These are phyloP conservation scores for Penicillium palitans DNA, from an alignment of 2,329 filamentous ascomycete species.

Conservation along the genomic window DNA sequence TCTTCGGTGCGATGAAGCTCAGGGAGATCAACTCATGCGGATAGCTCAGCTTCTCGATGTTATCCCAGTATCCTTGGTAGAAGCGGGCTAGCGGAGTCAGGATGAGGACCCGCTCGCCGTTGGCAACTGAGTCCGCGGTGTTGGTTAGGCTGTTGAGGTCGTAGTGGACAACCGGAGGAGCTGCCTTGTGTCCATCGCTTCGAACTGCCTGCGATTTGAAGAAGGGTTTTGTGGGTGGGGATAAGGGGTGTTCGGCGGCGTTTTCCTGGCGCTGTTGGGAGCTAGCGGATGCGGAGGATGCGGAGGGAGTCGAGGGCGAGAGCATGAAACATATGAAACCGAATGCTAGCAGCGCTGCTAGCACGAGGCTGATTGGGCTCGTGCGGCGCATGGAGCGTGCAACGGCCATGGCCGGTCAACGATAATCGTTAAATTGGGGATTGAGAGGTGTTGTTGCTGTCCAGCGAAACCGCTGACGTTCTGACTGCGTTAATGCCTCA, in stretches of 20 bases:
- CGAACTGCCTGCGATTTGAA: constrained; percentile 60
- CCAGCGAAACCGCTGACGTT: constrained; percentile 8
- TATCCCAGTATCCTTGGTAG: constrained; percentile 95
- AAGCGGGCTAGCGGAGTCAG: constrained; percentile 91
- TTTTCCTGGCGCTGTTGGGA: constrained; percentile 54
- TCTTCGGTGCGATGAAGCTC: constrained; percentile 95
- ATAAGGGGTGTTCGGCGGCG: constrained; percentile 68
- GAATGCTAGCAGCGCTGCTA: constrained; percentile 71
- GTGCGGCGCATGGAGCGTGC: constrained; percentile 73
- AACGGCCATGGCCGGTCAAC: constrained; percentile 51
- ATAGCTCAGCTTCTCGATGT: constrained; percentile 78
- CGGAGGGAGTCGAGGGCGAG: constrained; percentile 50
- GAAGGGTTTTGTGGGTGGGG: constrained; percentile 72
- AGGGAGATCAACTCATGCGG: constrained; percentile 93
- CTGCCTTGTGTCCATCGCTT: constrained; percentile 53
- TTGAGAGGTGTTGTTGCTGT: constrained; percentile 14
- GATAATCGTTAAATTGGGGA: constrained; percentile 12
- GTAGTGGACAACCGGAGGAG: constrained; percentile 88
- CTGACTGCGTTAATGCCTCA: constrained; percentile 2
- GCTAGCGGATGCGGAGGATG: constrained; percentile 48
- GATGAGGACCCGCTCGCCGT: constrained; percentile 83
- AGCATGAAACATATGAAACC: constrained; percentile 61
- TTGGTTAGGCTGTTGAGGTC: constrained; percentile 94
- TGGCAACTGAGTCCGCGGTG: constrained; percentile 70
- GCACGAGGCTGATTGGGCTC: constrained; percentile 71